phyloP scores from a whole-genome alignment of 768 basidiomycete species.

The Collybia mongolica region DNA sequence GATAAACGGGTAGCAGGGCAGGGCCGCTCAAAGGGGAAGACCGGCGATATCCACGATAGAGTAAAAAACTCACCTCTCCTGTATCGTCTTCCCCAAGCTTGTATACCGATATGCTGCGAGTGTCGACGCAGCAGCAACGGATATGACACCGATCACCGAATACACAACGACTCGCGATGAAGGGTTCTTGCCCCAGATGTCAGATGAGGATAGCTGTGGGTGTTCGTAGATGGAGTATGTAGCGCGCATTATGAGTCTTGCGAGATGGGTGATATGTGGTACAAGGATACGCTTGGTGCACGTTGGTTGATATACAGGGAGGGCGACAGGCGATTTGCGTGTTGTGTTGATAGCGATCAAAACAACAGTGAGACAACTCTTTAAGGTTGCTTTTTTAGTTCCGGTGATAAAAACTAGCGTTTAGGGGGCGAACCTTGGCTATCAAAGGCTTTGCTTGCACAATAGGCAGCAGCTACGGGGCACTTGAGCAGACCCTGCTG shows the following conservation, averaged over 20 bases:
- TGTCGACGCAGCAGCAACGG: constrained; percentile 28
- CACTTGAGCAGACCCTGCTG: too few species aligned
- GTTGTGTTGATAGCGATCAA: too few species aligned
- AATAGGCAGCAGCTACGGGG: too few species aligned
- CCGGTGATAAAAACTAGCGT: too few species aligned
- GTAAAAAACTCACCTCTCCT: constrained; percentile 22
- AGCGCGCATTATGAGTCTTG: constrained; percentile 31
- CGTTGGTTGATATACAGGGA: neutral
- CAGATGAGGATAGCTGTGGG: constrained; percentile 35
- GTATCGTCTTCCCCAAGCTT: constrained; percentile 21
- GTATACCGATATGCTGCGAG: constrained; percentile 31
- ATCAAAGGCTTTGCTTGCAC: too few species aligned
- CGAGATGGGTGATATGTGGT: neutral
- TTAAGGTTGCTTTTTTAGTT: too few species aligned
- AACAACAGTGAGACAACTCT: too few species aligned
- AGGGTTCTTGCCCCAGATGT: constrained; percentile 33
- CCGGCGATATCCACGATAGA: neutral
- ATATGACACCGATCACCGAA: constrained; percentile 29
- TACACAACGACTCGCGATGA: constrained; percentile 19
- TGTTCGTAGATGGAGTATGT: constrained; percentile 34
- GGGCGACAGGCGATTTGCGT: too few species aligned
- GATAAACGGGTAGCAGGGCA: neutral
- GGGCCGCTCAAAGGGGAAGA: neutral
- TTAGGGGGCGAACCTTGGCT: too few species aligned
- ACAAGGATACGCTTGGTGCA: neutral